Percentiles rank a stretch among this genome's conserved stretches.
phyloP scores from a whole-genome alignment of 1,284 basidiomycete genomes.

The Heterobasidion occidentale region DNA sequence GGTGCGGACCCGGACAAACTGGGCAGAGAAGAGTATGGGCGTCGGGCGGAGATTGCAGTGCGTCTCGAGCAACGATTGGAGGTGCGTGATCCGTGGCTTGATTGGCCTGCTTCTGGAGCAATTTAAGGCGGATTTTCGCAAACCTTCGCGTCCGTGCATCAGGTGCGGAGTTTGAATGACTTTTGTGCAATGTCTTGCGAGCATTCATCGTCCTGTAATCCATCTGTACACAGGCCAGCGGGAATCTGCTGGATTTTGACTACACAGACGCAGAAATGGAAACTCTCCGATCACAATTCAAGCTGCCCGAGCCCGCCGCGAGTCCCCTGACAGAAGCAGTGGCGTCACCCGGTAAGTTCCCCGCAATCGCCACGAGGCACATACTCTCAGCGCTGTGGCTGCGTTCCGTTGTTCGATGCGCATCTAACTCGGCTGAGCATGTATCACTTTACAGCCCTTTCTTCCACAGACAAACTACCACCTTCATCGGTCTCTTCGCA shows the following conservation, averaged over 20 bases:
- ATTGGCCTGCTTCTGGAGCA: not conserved
- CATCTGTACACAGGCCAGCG: constrained; percentile 51
- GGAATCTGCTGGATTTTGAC: constrained; percentile 70
- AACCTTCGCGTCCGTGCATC: not conserved
- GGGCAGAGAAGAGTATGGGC: constrained; percentile 52
- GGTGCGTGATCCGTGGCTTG: constrained; percentile 34
- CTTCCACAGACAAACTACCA: constrained; percentile 26
- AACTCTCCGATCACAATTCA: constrained; percentile 71
- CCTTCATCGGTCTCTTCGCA: constrained; percentile 52
- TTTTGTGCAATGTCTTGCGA: not conserved
- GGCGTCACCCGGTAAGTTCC: constrained; percentile 23
- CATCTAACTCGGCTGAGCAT: not conserved
- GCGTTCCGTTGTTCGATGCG: constrained; percentile 1
- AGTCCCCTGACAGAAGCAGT: constrained; percentile 27
- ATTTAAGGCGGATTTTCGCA: no score
- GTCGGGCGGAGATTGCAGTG: constrained; percentile 72
- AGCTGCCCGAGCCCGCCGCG: constrained; percentile 36
- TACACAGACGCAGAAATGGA: constrained; percentile 64
- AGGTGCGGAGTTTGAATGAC: constrained; percentile 14
- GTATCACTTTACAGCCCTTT: constrained; percentile 16
- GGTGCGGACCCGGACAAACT: constrained; percentile 55
- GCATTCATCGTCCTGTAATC: not conserved
- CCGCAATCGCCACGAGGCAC: constrained; percentile 17
- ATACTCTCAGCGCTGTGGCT: constrained; percentile 12
- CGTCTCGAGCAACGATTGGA: constrained; percentile 81